Base-by-base conservation (phyloP, 345 rosid genomes). In the Rhizophora apiculata region DNA sequence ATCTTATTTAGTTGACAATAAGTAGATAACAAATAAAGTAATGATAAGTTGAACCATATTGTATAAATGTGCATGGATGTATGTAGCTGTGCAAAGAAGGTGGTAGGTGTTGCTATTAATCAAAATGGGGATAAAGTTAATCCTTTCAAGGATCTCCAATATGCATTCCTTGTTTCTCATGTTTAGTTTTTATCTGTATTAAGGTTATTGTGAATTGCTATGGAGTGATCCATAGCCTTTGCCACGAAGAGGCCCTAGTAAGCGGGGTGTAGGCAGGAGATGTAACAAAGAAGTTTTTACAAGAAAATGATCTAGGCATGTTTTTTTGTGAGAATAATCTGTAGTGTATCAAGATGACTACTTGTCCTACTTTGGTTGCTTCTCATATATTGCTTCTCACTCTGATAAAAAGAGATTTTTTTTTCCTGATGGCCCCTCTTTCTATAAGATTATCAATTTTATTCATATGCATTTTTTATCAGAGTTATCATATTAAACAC, bases 151-250 rank as follows among this genome's bases (percentile, higher is more conserved):
- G 13, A 55, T 55, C 59, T 22, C 6, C 6, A 55, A 55, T 61
- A 16, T 31, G 48, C 29, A 5, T 68, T 36, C 68, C 7, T 64
- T 67, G 31, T 65, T 55, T 3, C 61, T 75, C 39, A 27, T 54
- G 37, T 71, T 37, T 53, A 21, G n/a, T 26, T 63, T 63, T 74
- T 9, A 60, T 65, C 75, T 59, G 63, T 49, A 32, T 70, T 81
- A 95, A 96, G 99, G 67, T 63, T 92, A 78, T 96, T 90, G 99
- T 69, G 99, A 95, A 81, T 73, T 95, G 69, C 82, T 95, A 65
- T 92, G 99, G 99, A 95, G 99, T 69, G 99, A 95, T 86, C 99
- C 99, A 49, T 98, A 90, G 71, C 96, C 99, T 68, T 77, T 72
- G 27, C 96, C 86, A 22, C 96, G 98, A 79, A 84, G 98, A 77